phyloP scores from a whole-genome alignment of 768 basidiomycete genomes.

The Rhizopogon roseolus region DNA sequence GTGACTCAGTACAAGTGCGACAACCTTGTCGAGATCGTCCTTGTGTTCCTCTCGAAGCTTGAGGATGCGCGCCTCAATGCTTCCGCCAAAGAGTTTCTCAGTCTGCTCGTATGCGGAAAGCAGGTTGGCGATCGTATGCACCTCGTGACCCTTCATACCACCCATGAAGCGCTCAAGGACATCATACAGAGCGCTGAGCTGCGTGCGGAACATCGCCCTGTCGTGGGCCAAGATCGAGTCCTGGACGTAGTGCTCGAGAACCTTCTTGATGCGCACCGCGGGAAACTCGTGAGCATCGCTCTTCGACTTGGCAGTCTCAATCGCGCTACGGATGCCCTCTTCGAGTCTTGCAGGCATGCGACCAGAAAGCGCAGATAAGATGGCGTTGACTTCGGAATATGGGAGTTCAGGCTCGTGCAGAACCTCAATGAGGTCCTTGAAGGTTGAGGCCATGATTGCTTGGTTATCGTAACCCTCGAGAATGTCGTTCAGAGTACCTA shows the following conservation, averaged over 20 bases:
- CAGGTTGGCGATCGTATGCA: conserved; percentile 68
- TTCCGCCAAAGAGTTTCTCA: conserved; percentile 90
- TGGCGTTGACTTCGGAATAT: conserved; percentile 77
- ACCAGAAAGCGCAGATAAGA: conserved; percentile 85
- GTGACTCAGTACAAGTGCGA: conserved; percentile 85
- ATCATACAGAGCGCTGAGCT: conserved; percentile 65
- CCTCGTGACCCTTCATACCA: conserved; percentile 87
- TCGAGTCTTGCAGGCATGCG: conserved; percentile 93
- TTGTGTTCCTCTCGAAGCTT: conserved; percentile 89
- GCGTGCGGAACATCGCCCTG: conserved; percentile 69
- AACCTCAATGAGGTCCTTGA: conserved; percentile 82
- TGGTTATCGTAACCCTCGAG: conserved; percentile 97
- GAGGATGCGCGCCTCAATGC: conserved; percentile 89
- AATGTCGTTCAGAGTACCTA: conserved; percentile 81
- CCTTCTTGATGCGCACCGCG: conserved; percentile 76
- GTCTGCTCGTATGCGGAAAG: conserved; percentile 79
- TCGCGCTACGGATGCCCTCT: conserved; percentile 70
- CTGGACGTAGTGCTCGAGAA: conserved; percentile 80
- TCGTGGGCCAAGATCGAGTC: conserved; percentile 80
- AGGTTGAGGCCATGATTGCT: conserved; percentile 77
- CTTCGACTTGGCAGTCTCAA: conserved; percentile 74
- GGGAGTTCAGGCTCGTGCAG: conserved; percentile 85
- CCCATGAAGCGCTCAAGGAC: conserved; percentile 74
- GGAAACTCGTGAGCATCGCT: conserved; percentile 84
- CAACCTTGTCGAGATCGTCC: conserved; percentile 86